phyloP scores from a whole-genome alignment of 352 stramenopile species.

The Pythium coloratum region DNA sequence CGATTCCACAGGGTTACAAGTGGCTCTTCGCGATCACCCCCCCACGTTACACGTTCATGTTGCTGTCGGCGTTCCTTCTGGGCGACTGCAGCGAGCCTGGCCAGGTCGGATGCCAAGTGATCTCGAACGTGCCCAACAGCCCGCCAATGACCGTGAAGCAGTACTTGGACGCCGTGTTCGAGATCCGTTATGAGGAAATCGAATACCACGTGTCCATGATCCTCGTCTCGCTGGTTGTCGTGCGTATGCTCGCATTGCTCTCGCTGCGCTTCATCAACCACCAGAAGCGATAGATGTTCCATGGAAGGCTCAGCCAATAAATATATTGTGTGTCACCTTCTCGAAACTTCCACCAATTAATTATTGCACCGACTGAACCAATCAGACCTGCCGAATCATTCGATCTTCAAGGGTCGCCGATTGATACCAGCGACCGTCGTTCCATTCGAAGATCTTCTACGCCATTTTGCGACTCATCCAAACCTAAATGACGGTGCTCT shows the following conservation, averaged over 20 bases:
- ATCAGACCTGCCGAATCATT: neutral
- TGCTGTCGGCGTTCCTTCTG: conserved; percentile 39
- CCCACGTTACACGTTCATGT: conserved; percentile 37
- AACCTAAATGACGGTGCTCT: conserved; percentile 40
- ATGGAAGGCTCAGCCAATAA: neutral
- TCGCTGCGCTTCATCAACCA: conserved; percentile 60
- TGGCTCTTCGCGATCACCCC: conserved; percentile 44
- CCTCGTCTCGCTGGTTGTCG: conserved; percentile 28
- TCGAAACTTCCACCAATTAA: neutral
- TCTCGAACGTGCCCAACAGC: conserved; percentile 35
- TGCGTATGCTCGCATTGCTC: conserved; percentile 36
- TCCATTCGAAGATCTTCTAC: neutral
- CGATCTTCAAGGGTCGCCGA: neutral
- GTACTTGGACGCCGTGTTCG: conserved; percentile 46
- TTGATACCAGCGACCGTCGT: neutral
- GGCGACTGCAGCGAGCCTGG: conserved; percentile 31
- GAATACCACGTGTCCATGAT: conserved; percentile 43
- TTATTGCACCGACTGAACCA: neutral
- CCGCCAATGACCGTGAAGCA: conserved; percentile 48
- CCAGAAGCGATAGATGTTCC: conserved; percentile 26
- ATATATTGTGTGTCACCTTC: neutral
- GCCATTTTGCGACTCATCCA: neutral
- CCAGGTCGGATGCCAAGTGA: conserved; percentile 40
- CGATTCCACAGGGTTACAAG: conserved; percentile 33
- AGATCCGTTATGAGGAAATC: conserved; percentile 56